A percentile compares a stretch with the other conserved stretches of the same genome.
Conservation (phyloP, 164 flowering plant genomes). For the Echeveria elegans region DNA sequence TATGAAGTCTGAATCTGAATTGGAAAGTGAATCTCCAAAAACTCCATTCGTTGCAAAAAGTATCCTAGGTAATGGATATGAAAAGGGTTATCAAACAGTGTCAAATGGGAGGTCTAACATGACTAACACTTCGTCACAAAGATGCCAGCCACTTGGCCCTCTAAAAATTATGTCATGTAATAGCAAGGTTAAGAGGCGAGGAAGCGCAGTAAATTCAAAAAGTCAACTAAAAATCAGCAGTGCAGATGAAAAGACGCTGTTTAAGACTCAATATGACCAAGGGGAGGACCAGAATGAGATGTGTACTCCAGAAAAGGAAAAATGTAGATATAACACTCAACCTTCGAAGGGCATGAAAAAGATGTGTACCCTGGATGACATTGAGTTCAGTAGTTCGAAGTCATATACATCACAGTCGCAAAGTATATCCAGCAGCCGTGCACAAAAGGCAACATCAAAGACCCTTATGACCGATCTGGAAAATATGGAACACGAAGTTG, state of each 20-base stretch:
- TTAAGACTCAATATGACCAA: constrained; percentile 19
- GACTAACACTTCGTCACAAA: constrained; percentile 46
- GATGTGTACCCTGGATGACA: constrained; percentile 21
- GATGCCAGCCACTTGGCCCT: constrained; percentile 41
- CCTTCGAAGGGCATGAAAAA: constrained; percentile 26
- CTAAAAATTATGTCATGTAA: constrained; percentile 30
- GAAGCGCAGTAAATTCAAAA: constrained; percentile 1
- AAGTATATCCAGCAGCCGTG: background rate
- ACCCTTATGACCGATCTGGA: background rate
- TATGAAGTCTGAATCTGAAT: background rate
- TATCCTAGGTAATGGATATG: background rate
- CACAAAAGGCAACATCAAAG: background rate
- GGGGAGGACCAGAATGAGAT: constrained; percentile 33
- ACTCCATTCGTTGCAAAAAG: background rate
- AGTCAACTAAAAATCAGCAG: constrained; percentile 8
- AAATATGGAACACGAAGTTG: background rate
- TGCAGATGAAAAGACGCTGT: constrained; percentile 10
- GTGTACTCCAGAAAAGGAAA: constrained; percentile 59
- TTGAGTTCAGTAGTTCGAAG: background rate
- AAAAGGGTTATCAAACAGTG: constrained; percentile 12
- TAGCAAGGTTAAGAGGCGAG: constrained; percentile 18
- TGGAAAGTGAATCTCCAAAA: background rate
- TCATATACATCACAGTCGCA: background rate
- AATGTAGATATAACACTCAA: constrained; percentile 38
- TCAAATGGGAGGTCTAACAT: constrained; percentile 17